These are phyloP conservation scores for Lyophyllum shimeji DNA, from an alignment of 768 basidiomycete genomes.

Conservation along the genomic window DNA sequence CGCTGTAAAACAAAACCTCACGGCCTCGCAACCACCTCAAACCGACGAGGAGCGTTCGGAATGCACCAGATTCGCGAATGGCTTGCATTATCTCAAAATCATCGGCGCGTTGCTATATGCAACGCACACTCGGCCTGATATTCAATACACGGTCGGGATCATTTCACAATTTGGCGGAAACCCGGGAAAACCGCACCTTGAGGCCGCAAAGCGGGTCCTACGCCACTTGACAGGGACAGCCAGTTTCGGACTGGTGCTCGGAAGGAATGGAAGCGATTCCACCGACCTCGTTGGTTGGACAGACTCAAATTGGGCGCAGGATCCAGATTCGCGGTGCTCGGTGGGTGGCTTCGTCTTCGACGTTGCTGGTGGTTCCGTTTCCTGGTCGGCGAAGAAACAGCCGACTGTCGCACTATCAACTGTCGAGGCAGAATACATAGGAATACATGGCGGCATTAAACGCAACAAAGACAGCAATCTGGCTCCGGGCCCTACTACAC, in stretches of 20 bases:
- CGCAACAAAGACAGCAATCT: no score
- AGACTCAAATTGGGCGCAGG: constrained; percentile 2
- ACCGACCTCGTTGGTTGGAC: not conserved
- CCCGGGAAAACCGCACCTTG: not conserved
- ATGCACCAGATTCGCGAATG: not conserved
- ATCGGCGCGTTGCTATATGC: not conserved
- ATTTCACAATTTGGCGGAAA: not conserved
- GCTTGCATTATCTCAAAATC: not conserved
- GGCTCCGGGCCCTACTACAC: no score
- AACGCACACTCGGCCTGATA: not conserved
- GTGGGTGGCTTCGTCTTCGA: not conserved
- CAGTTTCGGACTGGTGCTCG: not conserved
- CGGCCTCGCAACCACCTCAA: not conserved
- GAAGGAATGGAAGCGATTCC: not conserved
- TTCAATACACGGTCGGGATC: not conserved
- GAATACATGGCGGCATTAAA: no score
- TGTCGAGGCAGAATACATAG: not conserved
- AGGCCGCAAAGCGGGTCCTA: not conserved
- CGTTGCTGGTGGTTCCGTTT: not conserved
- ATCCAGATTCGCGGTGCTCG: not conserved
- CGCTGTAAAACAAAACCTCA: not conserved
- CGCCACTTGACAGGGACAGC: not conserved
- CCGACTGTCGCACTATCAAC: not conserved
- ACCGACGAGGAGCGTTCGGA: not conserved
- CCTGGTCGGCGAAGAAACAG: constrained; percentile 1